Conservation (phyloP, 352 stramenopile genomes). For the Globisporangium uncinulatum region DNA sequence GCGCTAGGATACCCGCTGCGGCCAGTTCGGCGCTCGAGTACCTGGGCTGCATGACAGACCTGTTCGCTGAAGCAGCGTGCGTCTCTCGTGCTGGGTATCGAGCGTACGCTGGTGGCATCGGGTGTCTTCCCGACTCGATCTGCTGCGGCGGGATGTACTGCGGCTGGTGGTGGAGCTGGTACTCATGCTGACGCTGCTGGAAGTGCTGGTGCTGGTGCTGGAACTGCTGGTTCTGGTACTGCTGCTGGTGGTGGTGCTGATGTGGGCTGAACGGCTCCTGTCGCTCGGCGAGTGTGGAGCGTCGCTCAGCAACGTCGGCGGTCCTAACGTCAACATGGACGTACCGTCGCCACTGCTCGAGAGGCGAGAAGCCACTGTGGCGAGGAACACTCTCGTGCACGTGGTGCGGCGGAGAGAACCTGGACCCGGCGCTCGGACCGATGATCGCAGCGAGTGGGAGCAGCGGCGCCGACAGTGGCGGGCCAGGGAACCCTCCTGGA, state of each 20-base stretch:
- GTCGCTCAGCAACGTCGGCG: background rate
- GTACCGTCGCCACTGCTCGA: background rate
- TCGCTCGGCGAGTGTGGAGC: background rate
- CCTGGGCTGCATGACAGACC: conserved; percentile 1
- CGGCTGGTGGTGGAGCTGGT: background rate
- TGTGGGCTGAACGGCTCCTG: background rate
- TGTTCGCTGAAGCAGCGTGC: background rate
- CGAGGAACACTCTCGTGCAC: background rate
- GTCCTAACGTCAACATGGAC: too few relatives aligned
- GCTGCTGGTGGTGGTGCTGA: background rate
- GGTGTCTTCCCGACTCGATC: background rate
- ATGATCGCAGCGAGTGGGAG: conserved; percentile 8
- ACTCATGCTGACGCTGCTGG: background rate
- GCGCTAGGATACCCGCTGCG: conserved; percentile 8
- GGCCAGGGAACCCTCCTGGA: background rate
- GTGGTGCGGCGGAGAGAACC: conserved; percentile 1
- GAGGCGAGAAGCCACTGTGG: background rate
- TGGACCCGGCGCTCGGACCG: background rate
- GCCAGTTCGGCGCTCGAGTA: conserved; percentile 12
- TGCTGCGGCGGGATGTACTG: background rate
- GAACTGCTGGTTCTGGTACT: background rate
- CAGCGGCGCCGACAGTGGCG: conserved; percentile 1
- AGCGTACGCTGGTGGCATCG: background rate
- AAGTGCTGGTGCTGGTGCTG: background rate
- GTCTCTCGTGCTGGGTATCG: background rate